phyloP scores from a whole-genome alignment of 1,284 basidiomycete species.

The Exobasidium rhododendri region DNA sequence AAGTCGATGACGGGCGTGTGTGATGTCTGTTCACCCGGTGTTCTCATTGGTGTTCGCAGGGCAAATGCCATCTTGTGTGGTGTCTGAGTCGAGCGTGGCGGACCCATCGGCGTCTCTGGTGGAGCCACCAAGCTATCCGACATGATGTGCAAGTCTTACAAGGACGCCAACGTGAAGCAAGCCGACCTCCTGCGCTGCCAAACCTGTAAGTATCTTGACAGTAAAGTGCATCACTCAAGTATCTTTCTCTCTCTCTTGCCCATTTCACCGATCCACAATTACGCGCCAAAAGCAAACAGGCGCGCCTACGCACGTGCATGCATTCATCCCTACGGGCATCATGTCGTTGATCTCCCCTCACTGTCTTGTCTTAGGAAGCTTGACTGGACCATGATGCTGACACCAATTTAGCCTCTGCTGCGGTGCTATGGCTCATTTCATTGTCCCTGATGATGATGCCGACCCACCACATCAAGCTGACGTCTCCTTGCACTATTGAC shows the following conservation, averaged over 20 bases:
- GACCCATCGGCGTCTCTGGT: not conserved
- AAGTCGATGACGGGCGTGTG: slow-evolving; percentile 52
- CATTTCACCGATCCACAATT: not conserved
- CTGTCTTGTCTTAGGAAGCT: too few species aligned
- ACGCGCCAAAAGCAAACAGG: not conserved
- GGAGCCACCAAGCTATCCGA: not conserved
- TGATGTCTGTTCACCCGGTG: slow-evolving; percentile 50
- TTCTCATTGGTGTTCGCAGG: slow-evolving; percentile 37
- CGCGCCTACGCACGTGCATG: not conserved
- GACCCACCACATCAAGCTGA: too few species aligned
- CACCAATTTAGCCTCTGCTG: too few species aligned
- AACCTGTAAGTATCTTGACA: not conserved
- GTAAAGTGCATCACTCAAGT: not conserved
- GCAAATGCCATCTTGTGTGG: not conserved
- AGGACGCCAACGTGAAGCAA: not conserved
- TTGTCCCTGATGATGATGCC: too few species aligned
- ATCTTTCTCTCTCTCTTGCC: not conserved
- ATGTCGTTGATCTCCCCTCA: too few species aligned
- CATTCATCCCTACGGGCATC: too few species aligned
- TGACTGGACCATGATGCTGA: too few species aligned
- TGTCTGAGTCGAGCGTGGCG: not conserved
- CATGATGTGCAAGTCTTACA: not conserved
- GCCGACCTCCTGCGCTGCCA: not conserved
- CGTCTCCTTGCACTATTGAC: too few species aligned
- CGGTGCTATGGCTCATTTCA: too few species aligned